phyloP scores from a whole-genome alignment of 108 stramenopile species.

The Pelagomonas calceolata region DNA sequence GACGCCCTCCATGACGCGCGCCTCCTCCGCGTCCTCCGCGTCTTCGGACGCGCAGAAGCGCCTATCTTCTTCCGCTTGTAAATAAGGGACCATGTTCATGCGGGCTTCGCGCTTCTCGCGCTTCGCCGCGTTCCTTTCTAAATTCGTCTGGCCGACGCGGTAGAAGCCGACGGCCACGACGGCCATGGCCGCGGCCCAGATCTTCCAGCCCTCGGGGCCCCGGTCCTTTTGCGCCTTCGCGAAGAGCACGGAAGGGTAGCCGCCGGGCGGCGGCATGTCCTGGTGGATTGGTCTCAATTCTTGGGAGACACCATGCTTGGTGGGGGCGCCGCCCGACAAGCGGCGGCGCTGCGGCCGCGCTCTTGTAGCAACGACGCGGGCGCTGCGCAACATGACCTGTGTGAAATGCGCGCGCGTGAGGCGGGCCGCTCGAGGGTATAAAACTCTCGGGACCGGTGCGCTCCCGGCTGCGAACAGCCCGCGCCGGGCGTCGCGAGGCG shows the following conservation, averaged over 20 bases:
- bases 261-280: slow-evolving; percentile 19
- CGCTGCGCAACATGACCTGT: no score
- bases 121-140: not conserved
- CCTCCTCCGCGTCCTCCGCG: slow-evolving; percentile 2
- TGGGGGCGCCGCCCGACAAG: no score
- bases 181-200: not conserved
- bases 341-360: no score
- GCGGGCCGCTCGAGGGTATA: no score
- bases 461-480: no score
- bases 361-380: no score
- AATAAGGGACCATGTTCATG: slow-evolving; percentile 8
- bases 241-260: slow-evolving; percentile 6
- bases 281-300: not conserved
- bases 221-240: not conserved
- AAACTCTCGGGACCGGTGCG: no score
- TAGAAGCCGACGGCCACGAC: slow-evolving; percentile 1
- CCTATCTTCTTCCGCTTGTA: slow-evolving; percentile 14
- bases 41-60: not conserved
- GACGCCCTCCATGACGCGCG: slow-evolving; percentile 14
- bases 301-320: no score
- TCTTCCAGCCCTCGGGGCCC: not conserved
- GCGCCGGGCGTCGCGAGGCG: no score
- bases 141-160: slow-evolving; percentile 11
- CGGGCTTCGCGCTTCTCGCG: slow-evolving; percentile 11
- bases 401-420: no score